Conservation (phyloP, 139 green algal genomes). For the Tetraselmis striata region DNA sequence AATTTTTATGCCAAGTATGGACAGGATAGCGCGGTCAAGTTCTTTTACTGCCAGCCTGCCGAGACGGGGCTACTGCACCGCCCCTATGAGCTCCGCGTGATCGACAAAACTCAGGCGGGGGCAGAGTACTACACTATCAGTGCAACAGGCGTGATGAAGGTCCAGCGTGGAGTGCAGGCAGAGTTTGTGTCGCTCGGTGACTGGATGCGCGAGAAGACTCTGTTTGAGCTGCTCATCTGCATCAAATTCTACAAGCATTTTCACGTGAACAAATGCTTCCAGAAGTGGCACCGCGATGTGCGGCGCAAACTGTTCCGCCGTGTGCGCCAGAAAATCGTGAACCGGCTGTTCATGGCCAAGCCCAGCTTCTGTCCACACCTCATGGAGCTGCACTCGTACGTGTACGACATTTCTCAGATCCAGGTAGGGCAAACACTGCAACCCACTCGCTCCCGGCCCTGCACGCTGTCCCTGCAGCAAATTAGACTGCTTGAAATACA, state of each 20-base stretch:
- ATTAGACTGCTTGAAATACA: too few relatives aligned
- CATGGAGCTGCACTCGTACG: slow-evolving; percentile 37
- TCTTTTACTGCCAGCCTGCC: slow-evolving; percentile 70
- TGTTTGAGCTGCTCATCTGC: slow-evolving; percentile 56
- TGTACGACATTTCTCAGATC: slow-evolving; percentile 36
- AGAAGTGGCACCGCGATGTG: slow-evolving; percentile 19
- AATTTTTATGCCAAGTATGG: slow-evolving; percentile 69
- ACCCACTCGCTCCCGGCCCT: too few relatives aligned
- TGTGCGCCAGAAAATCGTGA: slow-evolving; percentile 37
- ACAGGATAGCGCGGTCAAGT: slow-evolving; percentile 68
- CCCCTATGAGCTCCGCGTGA: slow-evolving; percentile 67
- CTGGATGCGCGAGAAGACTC: slow-evolving; percentile 63
- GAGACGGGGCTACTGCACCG: slow-evolving; percentile 42
- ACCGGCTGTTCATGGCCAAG: slow-evolving; percentile 65
- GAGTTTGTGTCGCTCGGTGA: slow-evolving; percentile 62
- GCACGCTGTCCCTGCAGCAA: too few relatives aligned
- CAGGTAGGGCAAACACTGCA: too few relatives aligned
- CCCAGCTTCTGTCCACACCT: slow-evolving; percentile 54
- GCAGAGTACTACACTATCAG: slow-evolving; percentile 71
- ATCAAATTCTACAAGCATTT: slow-evolving; percentile 73
- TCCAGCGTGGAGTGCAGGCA: slow-evolving; percentile 47
- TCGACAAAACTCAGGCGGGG: slow-evolving; percentile 30
- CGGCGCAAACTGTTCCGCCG: slow-evolving; percentile 52
- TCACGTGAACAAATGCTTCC: slow-evolving; percentile 9
- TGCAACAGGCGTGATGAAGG: slow-evolving; percentile 63